Evolutionary conservation across 129 eudicot species (phyloP).

Genomic region (Centrapalus pauciflorus): DNA sequence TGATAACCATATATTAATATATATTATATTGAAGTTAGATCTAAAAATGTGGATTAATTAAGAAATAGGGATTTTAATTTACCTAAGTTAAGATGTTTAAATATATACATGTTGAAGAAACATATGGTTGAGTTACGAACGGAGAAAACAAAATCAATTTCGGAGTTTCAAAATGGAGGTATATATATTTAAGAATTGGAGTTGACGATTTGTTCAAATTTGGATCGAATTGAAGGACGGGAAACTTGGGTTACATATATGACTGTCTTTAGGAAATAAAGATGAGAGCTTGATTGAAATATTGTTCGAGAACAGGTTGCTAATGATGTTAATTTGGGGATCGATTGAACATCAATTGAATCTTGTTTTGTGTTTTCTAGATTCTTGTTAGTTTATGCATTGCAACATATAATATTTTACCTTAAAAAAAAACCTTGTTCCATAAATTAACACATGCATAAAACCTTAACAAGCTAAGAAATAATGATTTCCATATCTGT

Average conservation of each 20-base stretch:
- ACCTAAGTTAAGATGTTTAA: not conserved
- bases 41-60: not conserved
- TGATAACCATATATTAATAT: slow-evolving; percentile 1
- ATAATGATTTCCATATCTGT: not conserved
- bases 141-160: not conserved
- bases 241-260: not conserved
- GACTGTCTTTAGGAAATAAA: not conserved
- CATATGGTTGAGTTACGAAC: not conserved
- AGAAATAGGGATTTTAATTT: not conserved
- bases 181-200: too few species aligned
- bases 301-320: too few species aligned
- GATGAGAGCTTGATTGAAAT: not conserved
- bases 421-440: too few species aligned
- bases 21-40: slow-evolving; percentile 8
- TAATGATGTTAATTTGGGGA: slow-evolving; percentile 3
- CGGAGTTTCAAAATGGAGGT: not conserved
- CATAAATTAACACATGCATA: not conserved
- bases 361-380: too few species aligned
- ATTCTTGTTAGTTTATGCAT: too few species aligned
- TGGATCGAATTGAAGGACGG: not conserved
- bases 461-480: not conserved
- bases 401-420: too few species aligned
- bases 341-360: not conserved
- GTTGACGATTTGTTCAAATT: not conserved
- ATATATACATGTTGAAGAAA: not conserved